Evolutionary conservation across 257 asterid genomes (phyloP).

Genomic region (Jacaranda mimosifolia): DNA sequence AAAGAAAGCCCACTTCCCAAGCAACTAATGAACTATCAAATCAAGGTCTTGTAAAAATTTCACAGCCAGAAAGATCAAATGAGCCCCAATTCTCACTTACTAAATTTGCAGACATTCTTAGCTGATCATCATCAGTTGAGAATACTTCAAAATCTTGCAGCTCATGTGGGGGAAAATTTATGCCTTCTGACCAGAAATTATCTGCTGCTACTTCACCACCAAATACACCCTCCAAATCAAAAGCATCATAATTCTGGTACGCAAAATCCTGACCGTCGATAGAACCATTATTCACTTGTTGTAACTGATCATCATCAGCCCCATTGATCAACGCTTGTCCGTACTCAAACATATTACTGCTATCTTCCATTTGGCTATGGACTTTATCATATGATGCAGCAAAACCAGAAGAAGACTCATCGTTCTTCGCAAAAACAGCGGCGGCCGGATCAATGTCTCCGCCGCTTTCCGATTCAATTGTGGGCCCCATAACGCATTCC

Average conservation of each 20-base stretch:
- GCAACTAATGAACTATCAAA: too few species aligned
- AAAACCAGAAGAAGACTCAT: conserved; percentile 38
- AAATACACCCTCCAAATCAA: conserved; percentile 46
- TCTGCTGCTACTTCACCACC: conserved; percentile 42
- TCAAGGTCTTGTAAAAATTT: conserved; percentile 28
- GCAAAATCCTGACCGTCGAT: conserved; percentile 44
- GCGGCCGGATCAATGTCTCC: conserved; percentile 39
- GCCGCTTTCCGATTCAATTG: conserved; percentile 11
- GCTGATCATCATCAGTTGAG: conserved; percentile 50
- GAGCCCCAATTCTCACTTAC: conserved; percentile 57
- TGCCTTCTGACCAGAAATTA: conserved; percentile 40
- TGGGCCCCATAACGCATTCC: background rate
- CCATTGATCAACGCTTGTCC: conserved; percentile 35
- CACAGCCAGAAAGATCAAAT: conserved; percentile 63
- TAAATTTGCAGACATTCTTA: conserved; percentile 38
- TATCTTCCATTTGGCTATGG: conserved; percentile 21
- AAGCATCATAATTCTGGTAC: conserved; percentile 39
- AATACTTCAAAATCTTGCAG: conserved; percentile 63
- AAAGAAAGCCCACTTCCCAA: too few species aligned
- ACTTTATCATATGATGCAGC: conserved; percentile 33
- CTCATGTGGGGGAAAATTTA: conserved; percentile 46
- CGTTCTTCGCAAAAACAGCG: conserved; percentile 26
- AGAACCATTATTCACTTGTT: conserved; percentile 31
- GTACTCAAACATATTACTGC: conserved; percentile 19
- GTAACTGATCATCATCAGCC: background rate